phyloP scores from a whole-genome alignment of 2,329 filamentous ascomycete species.

The Cordyceps cicadae region DNA sequence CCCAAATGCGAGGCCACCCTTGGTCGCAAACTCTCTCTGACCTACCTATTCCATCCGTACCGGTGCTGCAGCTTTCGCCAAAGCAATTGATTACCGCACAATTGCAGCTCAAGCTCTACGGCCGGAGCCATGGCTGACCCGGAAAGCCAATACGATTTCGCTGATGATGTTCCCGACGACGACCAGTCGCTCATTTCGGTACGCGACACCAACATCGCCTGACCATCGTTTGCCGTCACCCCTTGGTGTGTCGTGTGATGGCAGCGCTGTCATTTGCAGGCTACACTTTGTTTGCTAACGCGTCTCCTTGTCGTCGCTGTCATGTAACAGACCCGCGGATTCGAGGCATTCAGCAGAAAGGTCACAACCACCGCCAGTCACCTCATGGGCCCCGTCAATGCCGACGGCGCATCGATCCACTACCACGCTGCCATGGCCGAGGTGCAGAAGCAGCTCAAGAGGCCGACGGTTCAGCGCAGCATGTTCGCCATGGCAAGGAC shows the following conservation, averaged over 20 bases:
- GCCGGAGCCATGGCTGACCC: slow-evolving; percentile 31
- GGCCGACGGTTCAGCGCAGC: slow-evolving; percentile 75
- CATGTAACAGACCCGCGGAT: slow-evolving; percentile 60
- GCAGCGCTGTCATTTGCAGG: slow-evolving; percentile 9
- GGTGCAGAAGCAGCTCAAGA: slow-evolving; percentile 79
- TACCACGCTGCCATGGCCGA: slow-evolving; percentile 85
- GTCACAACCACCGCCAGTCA: slow-evolving; percentile 89
- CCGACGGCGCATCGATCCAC: slow-evolving; percentile 47
- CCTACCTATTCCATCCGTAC: background rate
- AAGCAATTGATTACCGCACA: slow-evolving; percentile 5
- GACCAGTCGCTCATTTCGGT: slow-evolving; percentile 40
- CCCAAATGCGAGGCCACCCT: background rate
- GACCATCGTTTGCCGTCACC: background rate
- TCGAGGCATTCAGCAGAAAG: slow-evolving; percentile 90
- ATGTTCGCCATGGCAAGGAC: slow-evolving; percentile 88
- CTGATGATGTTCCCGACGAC: slow-evolving; percentile 36
- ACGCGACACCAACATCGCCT: slow-evolving; percentile 14
- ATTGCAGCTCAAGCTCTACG: slow-evolving; percentile 6
- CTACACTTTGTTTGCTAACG: slow-evolving; percentile 2
- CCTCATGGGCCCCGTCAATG: slow-evolving; percentile 62
- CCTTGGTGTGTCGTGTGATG: slow-evolving; percentile 26
- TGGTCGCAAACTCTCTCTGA: slow-evolving; percentile 3
- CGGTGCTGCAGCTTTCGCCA: background rate
- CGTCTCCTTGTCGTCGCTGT: background rate
- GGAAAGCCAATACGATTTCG: slow-evolving; percentile 37